Evolutionary conservation across 2,329 filamentous ascomycete genomes (phyloP).

Genomic region (Trichophyton simii): DNA sequence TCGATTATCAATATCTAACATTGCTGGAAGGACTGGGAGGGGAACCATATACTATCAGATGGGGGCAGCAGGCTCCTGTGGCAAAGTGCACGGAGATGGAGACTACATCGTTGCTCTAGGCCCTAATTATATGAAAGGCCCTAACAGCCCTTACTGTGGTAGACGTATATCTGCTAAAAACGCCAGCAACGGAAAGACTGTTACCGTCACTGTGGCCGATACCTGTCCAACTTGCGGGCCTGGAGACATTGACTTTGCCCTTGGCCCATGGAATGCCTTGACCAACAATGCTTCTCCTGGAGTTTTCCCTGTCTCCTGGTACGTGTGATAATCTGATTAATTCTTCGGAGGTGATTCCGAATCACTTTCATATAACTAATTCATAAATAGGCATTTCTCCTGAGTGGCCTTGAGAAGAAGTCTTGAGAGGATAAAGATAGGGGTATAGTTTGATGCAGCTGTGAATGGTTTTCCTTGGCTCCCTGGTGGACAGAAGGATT

Average conservation of each 20-base stretch:
- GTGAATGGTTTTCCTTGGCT: too few species aligned
- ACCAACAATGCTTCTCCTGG: slow-evolving; percentile 9
- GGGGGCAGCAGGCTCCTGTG: slow-evolving; percentile 8
- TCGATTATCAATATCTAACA: neutral
- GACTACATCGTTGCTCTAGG: slow-evolving; percentile 10
- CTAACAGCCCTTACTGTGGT: slow-evolving; percentile 7
- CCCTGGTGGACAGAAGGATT: too few species aligned
- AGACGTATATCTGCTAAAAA: slow-evolving; percentile 9
- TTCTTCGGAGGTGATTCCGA: neutral
- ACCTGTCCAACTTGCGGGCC: slow-evolving; percentile 10
- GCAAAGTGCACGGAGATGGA: slow-evolving; percentile 5
- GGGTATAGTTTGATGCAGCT: too few species aligned
- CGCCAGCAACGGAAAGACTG: slow-evolving; percentile 6
- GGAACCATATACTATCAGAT: slow-evolving; percentile 11
- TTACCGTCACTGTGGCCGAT: slow-evolving; percentile 9
- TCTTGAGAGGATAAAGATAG: too few species aligned
- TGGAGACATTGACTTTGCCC: slow-evolving; percentile 13
- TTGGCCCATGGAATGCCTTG: slow-evolving; percentile 11
- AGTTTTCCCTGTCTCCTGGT: slow-evolving; percentile 10
- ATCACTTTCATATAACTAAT: neutral
- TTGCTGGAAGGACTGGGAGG: slow-evolving; percentile 1
- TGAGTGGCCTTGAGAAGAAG: neutral
- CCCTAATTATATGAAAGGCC: slow-evolving; percentile 6
- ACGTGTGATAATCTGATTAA: neutral
- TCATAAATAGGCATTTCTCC: slow-evolving; percentile 1